These are phyloP conservation scores for Extremus antarcticus DNA, from an alignment of 495 filamentous ascomycete genomes.

Conservation along the genomic window DNA sequence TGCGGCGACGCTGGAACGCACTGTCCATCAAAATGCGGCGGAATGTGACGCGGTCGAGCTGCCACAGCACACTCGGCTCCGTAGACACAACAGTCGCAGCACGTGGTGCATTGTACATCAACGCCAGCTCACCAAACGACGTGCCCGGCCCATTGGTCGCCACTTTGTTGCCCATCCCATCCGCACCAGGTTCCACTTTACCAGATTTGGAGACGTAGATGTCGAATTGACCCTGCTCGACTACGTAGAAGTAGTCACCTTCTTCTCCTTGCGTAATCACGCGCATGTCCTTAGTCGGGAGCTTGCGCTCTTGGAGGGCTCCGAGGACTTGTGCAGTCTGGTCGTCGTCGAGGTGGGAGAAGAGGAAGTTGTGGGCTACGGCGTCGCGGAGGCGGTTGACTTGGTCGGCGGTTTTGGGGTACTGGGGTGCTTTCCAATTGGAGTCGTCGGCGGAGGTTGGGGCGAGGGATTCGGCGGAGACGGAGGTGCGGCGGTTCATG, in stretches of 20 bases:
- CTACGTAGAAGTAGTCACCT: slow-evolving; percentile 95
- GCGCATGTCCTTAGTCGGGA: slow-evolving; percentile 90
- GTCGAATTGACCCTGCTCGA: slow-evolving; percentile 83
- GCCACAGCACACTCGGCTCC: slow-evolving; percentile 79
- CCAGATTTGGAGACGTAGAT: slow-evolving; percentile 81
- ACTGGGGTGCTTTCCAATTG: slow-evolving; percentile 80
- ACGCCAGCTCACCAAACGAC: slow-evolving; percentile 91
- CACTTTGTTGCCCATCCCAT: slow-evolving; percentile 81
- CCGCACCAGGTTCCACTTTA: slow-evolving; percentile 63
- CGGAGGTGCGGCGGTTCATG: slow-evolving; percentile 83
- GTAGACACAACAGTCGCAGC: slow-evolving; percentile 90
- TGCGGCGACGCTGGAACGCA: slow-evolving; percentile 85
- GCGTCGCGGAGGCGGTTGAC: slow-evolving; percentile 65
- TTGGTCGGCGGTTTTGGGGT: slow-evolving; percentile 75
- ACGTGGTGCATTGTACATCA: slow-evolving; percentile 98
- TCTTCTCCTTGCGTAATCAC: slow-evolving; percentile 94
- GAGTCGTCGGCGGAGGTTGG: slow-evolving; percentile 70
- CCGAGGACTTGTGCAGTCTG: slow-evolving; percentile 77
- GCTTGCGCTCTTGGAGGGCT: slow-evolving; percentile 86
- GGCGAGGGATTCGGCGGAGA: slow-evolving; percentile 92
- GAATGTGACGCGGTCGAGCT: slow-evolving; percentile 90
- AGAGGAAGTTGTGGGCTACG: slow-evolving; percentile 84
- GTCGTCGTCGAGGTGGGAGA: slow-evolving; percentile 88
- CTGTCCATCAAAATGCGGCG: slow-evolving; percentile 97
- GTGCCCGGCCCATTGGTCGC: slow-evolving; percentile 72